Conservation (phyloP, 441 rosid species). For the Euphorbia neoarborescens region DNA sequence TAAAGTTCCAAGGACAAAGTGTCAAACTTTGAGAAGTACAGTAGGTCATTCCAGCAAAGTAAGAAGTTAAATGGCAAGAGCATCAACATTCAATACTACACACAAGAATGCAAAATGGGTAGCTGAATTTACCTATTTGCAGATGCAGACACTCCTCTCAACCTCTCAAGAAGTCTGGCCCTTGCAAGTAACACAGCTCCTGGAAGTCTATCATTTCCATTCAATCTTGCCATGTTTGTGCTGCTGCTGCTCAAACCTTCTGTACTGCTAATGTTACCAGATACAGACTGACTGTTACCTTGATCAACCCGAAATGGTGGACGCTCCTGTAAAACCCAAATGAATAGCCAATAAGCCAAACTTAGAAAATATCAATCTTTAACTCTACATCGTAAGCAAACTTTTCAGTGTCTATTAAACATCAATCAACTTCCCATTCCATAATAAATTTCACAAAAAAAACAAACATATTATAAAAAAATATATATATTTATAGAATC, state of each 20-base stretch:
- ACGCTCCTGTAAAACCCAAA: conserved; percentile 43
- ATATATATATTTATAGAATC: too few relatives aligned
- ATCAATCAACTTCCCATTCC: background rate
- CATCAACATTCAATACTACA: background rate
- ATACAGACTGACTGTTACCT: conserved; percentile 30
- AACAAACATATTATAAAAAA: background rate
- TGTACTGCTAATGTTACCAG: conserved; percentile 27
- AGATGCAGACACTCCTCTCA: conserved; percentile 67
- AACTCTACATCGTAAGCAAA: background rate
- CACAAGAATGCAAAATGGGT: background rate
- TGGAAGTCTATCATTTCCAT: conserved; percentile 66
- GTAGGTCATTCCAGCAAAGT: too few relatives aligned
- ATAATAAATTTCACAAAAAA: background rate
- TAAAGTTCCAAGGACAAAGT: background rate
- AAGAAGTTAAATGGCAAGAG: too few relatives aligned
- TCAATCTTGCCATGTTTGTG: conserved; percentile 29
- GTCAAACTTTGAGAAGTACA: background rate
- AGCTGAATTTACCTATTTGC: conserved; percentile 43
- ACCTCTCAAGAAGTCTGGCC: conserved; percentile 78
- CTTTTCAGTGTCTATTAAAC: background rate
- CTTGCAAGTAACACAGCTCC: conserved; percentile 85
- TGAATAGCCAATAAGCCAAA: background rate
- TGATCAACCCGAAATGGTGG: conserved; percentile 33
- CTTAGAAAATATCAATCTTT: background rate
- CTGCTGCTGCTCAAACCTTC: conserved; percentile 34